Conservation (phyloP, 1,284 basidiomycete genomes). For the Leccinum subrobustum region DNA sequence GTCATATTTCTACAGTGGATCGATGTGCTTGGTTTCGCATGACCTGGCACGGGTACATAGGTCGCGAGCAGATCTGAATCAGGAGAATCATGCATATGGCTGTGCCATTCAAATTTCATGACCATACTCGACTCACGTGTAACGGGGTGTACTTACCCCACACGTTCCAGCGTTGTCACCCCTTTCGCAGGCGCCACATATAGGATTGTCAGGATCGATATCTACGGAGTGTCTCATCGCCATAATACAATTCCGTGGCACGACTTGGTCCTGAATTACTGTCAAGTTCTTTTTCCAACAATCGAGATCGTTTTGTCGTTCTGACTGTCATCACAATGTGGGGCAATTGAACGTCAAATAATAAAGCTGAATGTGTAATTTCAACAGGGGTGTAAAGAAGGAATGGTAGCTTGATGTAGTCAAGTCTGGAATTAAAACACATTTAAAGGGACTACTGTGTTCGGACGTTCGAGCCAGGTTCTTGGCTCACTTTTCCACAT, state of each 20-base stretch:
- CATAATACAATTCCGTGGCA: neutral
- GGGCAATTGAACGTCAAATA: neutral
- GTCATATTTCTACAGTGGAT: too few relatives aligned
- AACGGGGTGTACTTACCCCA: neutral
- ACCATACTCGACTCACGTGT: neutral
- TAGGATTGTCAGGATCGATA: neutral
- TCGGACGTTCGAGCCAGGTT: neutral
- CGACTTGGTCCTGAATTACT: neutral
- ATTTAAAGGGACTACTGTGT: neutral
- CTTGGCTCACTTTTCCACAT: neutral
- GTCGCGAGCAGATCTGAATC: neutral
- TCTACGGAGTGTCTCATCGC: neutral
- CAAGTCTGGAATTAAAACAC: too few relatives aligned
- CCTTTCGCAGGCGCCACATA: neutral
- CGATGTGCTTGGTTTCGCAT: neutral
- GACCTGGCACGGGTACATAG: neutral
- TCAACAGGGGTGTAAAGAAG: neutral
- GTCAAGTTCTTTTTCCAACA: neutral
- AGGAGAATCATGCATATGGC: neutral
- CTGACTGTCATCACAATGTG: neutral
- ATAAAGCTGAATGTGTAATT: neutral
- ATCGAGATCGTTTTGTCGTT: neutral
- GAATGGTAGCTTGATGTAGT: too few relatives aligned
- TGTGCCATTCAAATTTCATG: too few relatives aligned
- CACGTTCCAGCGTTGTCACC: neutral